A percentile compares a stretch with the other conserved stretches of the same genome.
Evolutionary conservation across 345 rosid species (phyloP).

Genomic region (Acer yangbiense): DNA sequence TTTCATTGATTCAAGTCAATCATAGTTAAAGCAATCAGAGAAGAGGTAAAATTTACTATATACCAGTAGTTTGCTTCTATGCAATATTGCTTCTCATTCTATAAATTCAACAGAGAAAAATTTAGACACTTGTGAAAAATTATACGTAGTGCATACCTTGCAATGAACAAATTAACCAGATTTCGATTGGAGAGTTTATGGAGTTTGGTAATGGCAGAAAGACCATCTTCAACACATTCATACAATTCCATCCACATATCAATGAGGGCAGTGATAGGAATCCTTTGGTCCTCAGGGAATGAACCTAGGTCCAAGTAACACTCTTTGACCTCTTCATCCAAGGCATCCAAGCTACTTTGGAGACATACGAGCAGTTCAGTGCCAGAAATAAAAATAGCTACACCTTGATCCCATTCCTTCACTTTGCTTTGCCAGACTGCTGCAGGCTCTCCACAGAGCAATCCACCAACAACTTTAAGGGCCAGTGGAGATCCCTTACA

Average conservation of each 20-base stretch:
- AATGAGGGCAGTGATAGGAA: conserved; percentile 45
- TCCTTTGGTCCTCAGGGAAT: conserved; percentile 61
- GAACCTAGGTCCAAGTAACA: conserved; percentile 62
- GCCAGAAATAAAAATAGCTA: conserved; percentile 24
- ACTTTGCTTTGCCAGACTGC: conserved; percentile 36
- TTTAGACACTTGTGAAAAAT: background rate
- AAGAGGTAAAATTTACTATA: background rate
- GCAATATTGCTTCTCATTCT: background rate
- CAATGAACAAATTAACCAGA: conserved; percentile 40
- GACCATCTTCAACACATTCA: conserved; percentile 25
- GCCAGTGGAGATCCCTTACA: conserved; percentile 67
- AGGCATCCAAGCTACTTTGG: conserved; percentile 44
- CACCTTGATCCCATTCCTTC: conserved; percentile 31
- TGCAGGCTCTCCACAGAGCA: conserved; percentile 38
- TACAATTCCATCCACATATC: conserved; percentile 61
- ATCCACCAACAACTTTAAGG: conserved; percentile 51
- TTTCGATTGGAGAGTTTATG: conserved; percentile 42
- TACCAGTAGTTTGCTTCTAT: background rate
- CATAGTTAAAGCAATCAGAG: background rate
- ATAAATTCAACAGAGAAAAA: background rate
- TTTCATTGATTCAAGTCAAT: background rate
- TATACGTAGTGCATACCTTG: conserved; percentile 32
- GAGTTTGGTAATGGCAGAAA: conserved; percentile 34
- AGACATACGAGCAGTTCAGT: conserved; percentile 42
- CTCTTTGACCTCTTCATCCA: conserved; percentile 34